Evolutionary conservation across 225 moss, liverwort and hornwort genomes (phyloP), one percentile per base, ranked within the genome.

Genomic region (Neckera pumila): DNA sequence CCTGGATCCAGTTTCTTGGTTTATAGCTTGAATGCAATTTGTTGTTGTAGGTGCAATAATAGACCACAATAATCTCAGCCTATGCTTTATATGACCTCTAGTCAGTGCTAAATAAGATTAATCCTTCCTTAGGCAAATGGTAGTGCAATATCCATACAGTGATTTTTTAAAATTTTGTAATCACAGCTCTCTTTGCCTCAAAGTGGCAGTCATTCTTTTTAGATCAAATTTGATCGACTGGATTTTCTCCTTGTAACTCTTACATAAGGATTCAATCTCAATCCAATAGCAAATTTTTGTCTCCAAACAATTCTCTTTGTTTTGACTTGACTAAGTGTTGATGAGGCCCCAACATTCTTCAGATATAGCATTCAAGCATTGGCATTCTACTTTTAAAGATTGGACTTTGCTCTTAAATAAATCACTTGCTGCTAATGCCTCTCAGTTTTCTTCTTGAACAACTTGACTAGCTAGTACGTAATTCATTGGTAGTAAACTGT

Each of bases 361-460:
- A 1, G 2, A 38, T 69, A 23, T 0, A 67, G 1, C 0, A 4
- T 13, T 12, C 69, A 69, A 38, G 22, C 23, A 3, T 1, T 7
- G 1, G 23, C 22, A 69, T 69, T 69, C 22, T 22, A 4, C 7
- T 38, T 4, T 69, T 2, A 69, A 69, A 69, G 69, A 38, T 38
- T 69, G 23, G 13, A 69, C 69, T 1, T 69, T 4, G 0, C 22
- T 38, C n/a, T n/a, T n/a, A 0, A 67, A 3, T 6, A 67, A 67
- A n/a, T 67, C 67, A 67, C 22, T 67, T 2, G 7, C 22, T 67
- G 7, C n/a, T 67, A 67, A 67, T 3, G n/a, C n/a, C 21, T 67
- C n/a, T 67, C 1, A 6, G 3, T 66, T 67, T n/a, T 11, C 6
- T n/a, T n/a, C n/a, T n/a, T 67, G 6, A 0, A 9, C n/a, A 1